These are phyloP conservation scores for Saprolegnia diclina DNA, from an alignment of 352 stramenopile genomes.

Conservation along the genomic window DNA sequence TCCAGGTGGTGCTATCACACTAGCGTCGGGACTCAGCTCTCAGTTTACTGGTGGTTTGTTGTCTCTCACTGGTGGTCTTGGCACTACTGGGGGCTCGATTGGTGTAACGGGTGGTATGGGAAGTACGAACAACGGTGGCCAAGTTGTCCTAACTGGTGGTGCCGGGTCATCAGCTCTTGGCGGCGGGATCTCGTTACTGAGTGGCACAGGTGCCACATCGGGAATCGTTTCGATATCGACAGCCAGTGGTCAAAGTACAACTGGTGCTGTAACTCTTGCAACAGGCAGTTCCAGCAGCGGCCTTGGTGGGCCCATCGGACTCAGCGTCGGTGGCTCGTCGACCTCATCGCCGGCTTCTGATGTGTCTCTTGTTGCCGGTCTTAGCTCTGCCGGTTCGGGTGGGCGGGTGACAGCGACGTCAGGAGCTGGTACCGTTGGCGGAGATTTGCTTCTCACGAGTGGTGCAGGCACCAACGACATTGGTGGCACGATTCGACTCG, in stretches of 20 bases:
- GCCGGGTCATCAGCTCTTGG: conserved; percentile 32
- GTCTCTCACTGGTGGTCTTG: conserved; percentile 34
- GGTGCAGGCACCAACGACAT: background rate
- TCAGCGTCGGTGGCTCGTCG: background rate
- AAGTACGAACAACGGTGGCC: conserved; percentile 23
- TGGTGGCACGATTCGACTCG: conserved; percentile 12
- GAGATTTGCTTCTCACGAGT: conserved; percentile 12
- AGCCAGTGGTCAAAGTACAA: background rate
- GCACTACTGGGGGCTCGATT: conserved; percentile 29
- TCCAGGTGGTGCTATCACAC: conserved; percentile 49
- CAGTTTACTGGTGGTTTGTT: conserved; percentile 24
- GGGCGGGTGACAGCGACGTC: background rate
- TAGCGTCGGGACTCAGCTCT: conserved; percentile 6
- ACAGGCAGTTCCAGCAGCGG: background rate
- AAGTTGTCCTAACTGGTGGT: conserved; percentile 35
- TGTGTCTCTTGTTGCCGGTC: background rate
- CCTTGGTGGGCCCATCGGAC: background rate
- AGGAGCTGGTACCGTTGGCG: conserved; percentile 4
- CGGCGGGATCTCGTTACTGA: background rate
- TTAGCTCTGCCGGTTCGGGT: conserved; percentile 3
- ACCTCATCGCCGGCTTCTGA: background rate
- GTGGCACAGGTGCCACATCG: background rate
- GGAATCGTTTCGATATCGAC: background rate
- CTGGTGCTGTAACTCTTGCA: background rate
- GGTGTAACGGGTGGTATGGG: conserved; percentile 23